Evolutionary conservation across 495 filamentous ascomycete genomes (phyloP), one percentile per base, ranked within the genome.

Genomic region (Aspergillus wentii): DNA sequence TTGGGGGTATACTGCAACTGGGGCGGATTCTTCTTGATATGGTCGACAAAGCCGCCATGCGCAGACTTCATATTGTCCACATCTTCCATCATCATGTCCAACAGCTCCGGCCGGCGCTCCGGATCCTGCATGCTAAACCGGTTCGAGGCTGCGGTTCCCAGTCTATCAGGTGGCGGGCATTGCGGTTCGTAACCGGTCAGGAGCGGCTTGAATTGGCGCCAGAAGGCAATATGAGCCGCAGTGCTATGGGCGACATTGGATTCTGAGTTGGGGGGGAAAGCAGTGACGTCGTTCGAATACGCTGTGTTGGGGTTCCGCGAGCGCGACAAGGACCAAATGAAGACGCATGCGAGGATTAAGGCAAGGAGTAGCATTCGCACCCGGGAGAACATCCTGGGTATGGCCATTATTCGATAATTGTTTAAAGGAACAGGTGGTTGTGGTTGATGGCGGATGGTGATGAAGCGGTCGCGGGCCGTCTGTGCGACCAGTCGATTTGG

Each of bases 1-100:
- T 48, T 40, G 10, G 44, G 48, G 5, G 40, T 38, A 42, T 65
- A 74, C 10, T 64, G 53, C 3, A 75, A 44, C 23, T 47, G 41
- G 0, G 56, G 66, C 3, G 60, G 44, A 17, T 64, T 44, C 3
- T 29, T 36, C 5, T 52, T 45, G 21, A 72, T 63, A 1, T 51
- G 50, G 13, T 56, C 35, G 17, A 71, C 49, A 43, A 71, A 72
- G 16, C 49, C 41, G 6, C 36, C 35, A 38, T 72, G 68, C 4
- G 50, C 51, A 15, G 44, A 39, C 23, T 52, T 52, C 57, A 64
- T 56, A n/a, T 35, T 33, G 7, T 42, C 40, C 10, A 62, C 43
- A 32, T 65, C 59, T 4, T 51, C 43, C 9, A 44, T 41, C 1
- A 46, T 21, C 54, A 65, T 59, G 36, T 61, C 53, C 35, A 65